phyloP scores from a whole-genome alignment of 495 filamentous ascomycete genomes.

The Hypoxylon trugodes region DNA sequence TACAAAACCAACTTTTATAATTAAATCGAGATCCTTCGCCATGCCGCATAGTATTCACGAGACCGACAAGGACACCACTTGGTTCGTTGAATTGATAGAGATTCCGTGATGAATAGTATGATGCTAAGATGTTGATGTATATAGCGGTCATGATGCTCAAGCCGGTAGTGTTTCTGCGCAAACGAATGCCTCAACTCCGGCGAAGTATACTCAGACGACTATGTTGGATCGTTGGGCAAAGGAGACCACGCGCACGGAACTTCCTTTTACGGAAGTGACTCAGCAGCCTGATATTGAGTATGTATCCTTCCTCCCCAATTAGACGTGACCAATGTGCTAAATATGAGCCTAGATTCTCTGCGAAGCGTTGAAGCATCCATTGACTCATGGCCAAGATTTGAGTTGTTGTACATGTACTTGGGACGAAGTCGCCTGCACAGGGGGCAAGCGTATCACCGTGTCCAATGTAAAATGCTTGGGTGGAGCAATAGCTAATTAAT shows the following conservation, averaged over 20 bases:
- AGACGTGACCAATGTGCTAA: constrained; percentile 23
- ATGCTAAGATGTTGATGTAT: constrained; percentile 28
- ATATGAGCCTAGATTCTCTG: constrained; percentile 19
- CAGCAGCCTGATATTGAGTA: constrained; percentile 36
- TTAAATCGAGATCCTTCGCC: background rate
- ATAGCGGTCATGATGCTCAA: constrained; percentile 19
- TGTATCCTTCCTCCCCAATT: constrained; percentile 3
- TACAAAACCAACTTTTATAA: background rate
- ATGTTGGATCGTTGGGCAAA: constrained; percentile 52
- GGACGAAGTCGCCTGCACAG: constrained; percentile 9
- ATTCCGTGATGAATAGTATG: background rate
- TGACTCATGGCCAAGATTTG: constrained; percentile 1
- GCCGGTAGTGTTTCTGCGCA: constrained; percentile 7
- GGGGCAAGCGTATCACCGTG: constrained; percentile 23
- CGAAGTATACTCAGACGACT: constrained; percentile 28
- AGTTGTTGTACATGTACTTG: constrained; percentile 32
- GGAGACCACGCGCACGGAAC: constrained; percentile 47
- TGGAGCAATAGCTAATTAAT: constrained; percentile 24
- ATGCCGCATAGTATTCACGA: constrained; percentile 43
- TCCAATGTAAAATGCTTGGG: constrained; percentile 25
- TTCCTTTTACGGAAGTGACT: constrained; percentile 51
- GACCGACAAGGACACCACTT: constrained; percentile 18
- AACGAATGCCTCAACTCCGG: constrained; percentile 5
- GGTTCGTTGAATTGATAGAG: constrained; percentile 41
- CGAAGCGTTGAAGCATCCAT: constrained; percentile 20